Conservation (phyloP, 1,284 basidiomycete species). For the Puccinia triticina region DNA sequence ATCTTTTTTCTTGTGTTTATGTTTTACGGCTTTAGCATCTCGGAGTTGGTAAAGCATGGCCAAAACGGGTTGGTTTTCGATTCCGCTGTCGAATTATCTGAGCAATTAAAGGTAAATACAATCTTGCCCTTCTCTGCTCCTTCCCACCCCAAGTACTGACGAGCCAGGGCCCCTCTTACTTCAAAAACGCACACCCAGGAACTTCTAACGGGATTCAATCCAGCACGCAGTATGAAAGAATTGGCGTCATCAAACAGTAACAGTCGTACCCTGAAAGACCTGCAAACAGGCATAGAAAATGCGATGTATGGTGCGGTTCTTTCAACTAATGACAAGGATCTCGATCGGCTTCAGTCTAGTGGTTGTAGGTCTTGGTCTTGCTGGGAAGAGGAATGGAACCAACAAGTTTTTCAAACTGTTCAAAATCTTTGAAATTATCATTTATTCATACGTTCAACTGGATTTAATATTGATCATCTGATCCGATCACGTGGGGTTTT, state of each 20-base stretch:
- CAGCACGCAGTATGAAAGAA: neutral
- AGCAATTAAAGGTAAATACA: slow-evolving; percentile 71
- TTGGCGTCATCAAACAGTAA: neutral
- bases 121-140: neutral
- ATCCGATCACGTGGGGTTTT: neutral
- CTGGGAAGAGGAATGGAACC: slow-evolving; percentile 47
- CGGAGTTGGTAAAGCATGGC: slow-evolving; percentile 81
- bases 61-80: slow-evolving; percentile 80
- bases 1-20: neutral
- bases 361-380: slow-evolving; percentile 9
- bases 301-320: slow-evolving; percentile 17
- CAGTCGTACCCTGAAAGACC: neutral
- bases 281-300: slow-evolving; percentile 21
- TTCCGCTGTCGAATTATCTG: slow-evolving; percentile 70
- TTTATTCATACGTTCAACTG: neutral
- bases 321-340: neutral
- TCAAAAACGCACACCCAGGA: slow-evolving; percentile 18
- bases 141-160: neutral
- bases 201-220: slow-evolving; percentile 23
- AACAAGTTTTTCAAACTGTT: slow-evolving; percentile 16
- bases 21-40: slow-evolving; percentile 65
- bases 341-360: neutral
- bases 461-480: neutral
- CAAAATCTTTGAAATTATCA: neutral
- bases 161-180: neutral